Evolutionary conservation across 306 rosid genomes (phyloP).

Genomic region (Quercus suber): DNA sequence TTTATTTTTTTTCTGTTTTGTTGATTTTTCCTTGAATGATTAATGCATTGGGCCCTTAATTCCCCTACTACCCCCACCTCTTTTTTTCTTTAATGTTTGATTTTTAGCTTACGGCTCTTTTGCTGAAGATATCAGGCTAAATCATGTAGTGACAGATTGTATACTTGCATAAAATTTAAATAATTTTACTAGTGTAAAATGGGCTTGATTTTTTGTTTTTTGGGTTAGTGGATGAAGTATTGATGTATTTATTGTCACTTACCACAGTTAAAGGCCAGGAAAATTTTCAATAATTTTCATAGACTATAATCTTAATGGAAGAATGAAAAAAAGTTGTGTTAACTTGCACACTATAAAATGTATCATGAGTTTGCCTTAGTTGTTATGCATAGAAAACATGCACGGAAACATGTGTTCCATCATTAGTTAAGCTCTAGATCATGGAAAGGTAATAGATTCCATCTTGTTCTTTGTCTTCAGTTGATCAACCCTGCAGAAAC

Average conservation of each 20-base stretch:
- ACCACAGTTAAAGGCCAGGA: not conserved
- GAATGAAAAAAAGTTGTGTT: not conserved
- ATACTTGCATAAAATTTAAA: not conserved
- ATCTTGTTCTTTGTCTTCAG: constrained; percentile 44
- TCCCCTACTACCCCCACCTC: too few relatives aligned
- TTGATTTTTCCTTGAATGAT: too few relatives aligned
- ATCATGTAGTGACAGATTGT: not conserved
- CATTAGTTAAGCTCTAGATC: not conserved
- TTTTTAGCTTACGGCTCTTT: not conserved
- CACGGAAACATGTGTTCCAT: not conserved
- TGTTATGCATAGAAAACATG: not conserved
- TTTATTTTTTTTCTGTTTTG: too few relatives aligned
- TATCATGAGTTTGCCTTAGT: not conserved
- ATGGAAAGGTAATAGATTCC: constrained; percentile 7
- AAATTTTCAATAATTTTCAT: not conserved
- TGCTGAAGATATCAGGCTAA: not conserved
- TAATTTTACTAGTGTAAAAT: not conserved
- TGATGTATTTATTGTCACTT: not conserved
- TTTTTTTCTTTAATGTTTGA: not conserved
- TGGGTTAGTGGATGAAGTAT: not conserved
- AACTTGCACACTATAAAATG: not conserved
- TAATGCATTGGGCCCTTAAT: too few relatives aligned
- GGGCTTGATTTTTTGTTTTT: not conserved
- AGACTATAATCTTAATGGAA: not conserved
- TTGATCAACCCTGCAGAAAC: constrained; percentile 92